Evolutionary conservation across 768 basidiomycete species (phyloP).

Genomic region (Crepidotus variabilis): DNA sequence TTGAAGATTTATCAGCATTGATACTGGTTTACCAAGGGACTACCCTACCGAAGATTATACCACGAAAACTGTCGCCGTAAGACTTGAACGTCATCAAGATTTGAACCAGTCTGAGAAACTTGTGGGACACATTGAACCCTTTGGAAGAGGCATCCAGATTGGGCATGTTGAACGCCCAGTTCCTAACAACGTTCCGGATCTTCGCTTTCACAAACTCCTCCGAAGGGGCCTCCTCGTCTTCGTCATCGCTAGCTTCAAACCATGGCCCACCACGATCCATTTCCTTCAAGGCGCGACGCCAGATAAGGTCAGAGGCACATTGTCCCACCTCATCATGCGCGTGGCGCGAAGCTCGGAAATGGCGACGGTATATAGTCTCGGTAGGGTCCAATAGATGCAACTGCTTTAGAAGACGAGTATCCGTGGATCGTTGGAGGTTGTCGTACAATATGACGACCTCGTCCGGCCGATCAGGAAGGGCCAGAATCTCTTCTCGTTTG

Average conservation of each 20-base stretch:
- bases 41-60: constrained; percentile 57
- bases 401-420: constrained; percentile 41
- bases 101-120: constrained; percentile 59
- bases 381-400: constrained; percentile 42
- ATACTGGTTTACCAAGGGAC: not conserved
- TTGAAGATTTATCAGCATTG: constrained; percentile 22
- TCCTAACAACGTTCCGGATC: constrained; percentile 43
- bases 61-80: constrained; percentile 58
- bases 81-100: constrained; percentile 51
- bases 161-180: constrained; percentile 64
- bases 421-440: constrained; percentile 23
- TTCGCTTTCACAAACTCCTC: constrained; percentile 18
- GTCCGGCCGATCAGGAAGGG: constrained; percentile 34
- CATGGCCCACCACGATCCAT: constrained; percentile 25
- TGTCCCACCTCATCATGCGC: constrained; percentile 54
- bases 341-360: constrained; percentile 44
- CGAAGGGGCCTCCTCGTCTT: constrained; percentile 19
- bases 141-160: constrained; percentile 52
- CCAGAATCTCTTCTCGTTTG: constrained; percentile 27
- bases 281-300: constrained; percentile 51
- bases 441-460: constrained; percentile 59
- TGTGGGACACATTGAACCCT: constrained; percentile 66
- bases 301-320: constrained; percentile 69
- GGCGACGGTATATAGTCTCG: constrained; percentile 31
- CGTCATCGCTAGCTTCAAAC: constrained; percentile 32